Evolutionary conservation across 805 yeast species (phyloP), one percentile per base, ranked within the genome.

Genomic region (Yarrowia porcina): DNA sequence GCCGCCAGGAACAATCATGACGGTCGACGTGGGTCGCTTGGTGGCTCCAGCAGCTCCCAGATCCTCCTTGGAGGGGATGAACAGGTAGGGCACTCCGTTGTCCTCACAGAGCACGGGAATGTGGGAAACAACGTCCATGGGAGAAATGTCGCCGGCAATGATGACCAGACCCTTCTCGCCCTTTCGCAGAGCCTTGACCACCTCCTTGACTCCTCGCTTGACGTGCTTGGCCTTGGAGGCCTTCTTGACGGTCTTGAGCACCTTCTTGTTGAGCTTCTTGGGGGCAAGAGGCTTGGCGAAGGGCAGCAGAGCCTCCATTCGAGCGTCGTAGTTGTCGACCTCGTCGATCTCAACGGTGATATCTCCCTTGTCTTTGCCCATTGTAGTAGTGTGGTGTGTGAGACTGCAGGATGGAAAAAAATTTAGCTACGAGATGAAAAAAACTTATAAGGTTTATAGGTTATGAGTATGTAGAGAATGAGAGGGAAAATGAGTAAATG

Each of bases 41-140:
- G 99, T 94, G 66, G 97, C 96, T 73, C 98, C 98, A 25, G 99
- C 99, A 67, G 96, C 89, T 35, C 99, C 99, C 68, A 94, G 83
- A 74, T 94, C 98, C 80, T 94, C 97, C 79, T 94, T 94, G 57
- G 97, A 91, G 71, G 99, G 99, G 66, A 94, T 84, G 77, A 94
- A 94, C 42, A 93, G 83, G 73, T 80, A 96, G 72, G 98, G 97
- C 56, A 94, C 97, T 52, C 88, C 78, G 67, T 83, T 80, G 75
- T 94, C 99, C 79, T 94, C 99, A 79, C 99, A 94, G 66, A 94
- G 83, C 52, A 96, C 97, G 63, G 99, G 99, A 64, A 94, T 84
- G 74, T 94, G 99, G 45, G 97, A 90, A 69, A 96, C 89, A 49
- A 94, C 98, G 75, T 94, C 99, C 57, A 92, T 84, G 65, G 99